Conservation (phyloP, 2,329 filamentous ascomycete species). For the Ambrosiella beaveri region DNA sequence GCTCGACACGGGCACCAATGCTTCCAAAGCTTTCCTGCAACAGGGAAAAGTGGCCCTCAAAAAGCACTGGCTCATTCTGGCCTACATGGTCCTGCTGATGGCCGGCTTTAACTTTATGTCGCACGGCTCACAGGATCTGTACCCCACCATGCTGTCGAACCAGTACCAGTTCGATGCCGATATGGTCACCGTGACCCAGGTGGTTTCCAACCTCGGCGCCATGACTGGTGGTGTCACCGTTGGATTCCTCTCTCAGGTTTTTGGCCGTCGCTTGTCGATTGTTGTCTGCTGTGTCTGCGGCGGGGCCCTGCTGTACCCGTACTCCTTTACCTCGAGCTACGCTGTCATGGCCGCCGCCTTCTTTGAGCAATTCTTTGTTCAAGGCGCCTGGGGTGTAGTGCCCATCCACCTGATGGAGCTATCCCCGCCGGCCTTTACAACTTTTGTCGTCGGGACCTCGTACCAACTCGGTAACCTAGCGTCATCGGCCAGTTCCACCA, state of each 20-base stretch:
- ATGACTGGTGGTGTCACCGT: constrained; percentile 56
- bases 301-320: constrained; percentile 47
- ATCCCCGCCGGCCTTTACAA: constrained; percentile 52
- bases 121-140: constrained; percentile 65
- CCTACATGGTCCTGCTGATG: constrained; percentile 40
- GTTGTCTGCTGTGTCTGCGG: constrained; percentile 42
- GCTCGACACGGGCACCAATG: constrained; percentile 19
- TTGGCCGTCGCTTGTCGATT: constrained; percentile 55
- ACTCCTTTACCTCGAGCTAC: constrained; percentile 47
- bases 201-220: constrained; percentile 63
- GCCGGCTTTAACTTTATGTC: constrained; percentile 63
- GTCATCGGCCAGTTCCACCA: constrained; percentile 52
- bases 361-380: constrained; percentile 65
- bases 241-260: constrained; percentile 57
- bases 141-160: constrained; percentile 52
- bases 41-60: constrained; percentile 67
- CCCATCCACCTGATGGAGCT: constrained; percentile 66
- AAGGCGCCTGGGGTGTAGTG: constrained; percentile 62
- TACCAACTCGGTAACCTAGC: constrained; percentile 67
- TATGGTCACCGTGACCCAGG: constrained; percentile 49
- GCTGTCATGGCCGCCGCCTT: constrained; percentile 41
- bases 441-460: constrained; percentile 55
- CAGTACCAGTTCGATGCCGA: constrained; percentile 30
- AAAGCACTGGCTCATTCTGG: constrained; percentile 62
- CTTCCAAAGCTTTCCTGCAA: constrained; percentile 43